These are phyloP conservation scores for Breviolum minutum DNA, from an alignment of 73 alveolate species.

Conservation along the genomic window DNA sequence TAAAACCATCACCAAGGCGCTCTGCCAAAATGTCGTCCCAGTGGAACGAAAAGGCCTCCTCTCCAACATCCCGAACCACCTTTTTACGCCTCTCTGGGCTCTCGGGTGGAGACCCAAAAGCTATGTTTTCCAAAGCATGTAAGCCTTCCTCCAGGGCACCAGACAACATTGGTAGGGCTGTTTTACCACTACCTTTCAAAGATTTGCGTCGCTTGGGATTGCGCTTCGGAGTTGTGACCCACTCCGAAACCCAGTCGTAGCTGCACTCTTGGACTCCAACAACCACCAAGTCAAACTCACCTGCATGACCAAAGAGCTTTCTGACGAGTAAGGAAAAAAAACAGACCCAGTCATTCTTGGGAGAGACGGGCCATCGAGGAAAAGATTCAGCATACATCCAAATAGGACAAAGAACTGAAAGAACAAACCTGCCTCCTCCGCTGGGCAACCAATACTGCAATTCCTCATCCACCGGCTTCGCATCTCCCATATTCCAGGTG, in stretches of 20 bases:
- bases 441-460: conserved; percentile 56
- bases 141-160: conserved; percentile 91
- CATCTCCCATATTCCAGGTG: conserved; percentile 94
- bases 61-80: conserved; percentile 53
- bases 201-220: conserved; percentile 72
- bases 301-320: background rate
- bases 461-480: conserved; percentile 77
- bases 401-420: background rate
- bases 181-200: conserved; percentile 82
- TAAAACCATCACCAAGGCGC: conserved; percentile 77
- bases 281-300: conserved; percentile 51
- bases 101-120: conserved; percentile 13
- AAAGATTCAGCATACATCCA: background rate
- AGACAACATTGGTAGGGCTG: conserved; percentile 74
- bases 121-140: background rate
- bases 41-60: conserved; percentile 79
- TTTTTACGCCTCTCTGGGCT: conserved; percentile 40
- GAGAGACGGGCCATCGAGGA: too few species aligned
- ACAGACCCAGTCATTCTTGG: background rate
- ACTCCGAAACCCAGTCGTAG: conserved; percentile 65
- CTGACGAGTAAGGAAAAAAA: background rate
- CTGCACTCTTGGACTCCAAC: conserved; percentile 93
- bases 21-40: conserved; percentile 91
- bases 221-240: conserved; percentile 16
- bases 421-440: conserved; percentile 13